phyloP scores from a whole-genome alignment of 768 basidiomycete species.

The Boletus reticuloceps region DNA sequence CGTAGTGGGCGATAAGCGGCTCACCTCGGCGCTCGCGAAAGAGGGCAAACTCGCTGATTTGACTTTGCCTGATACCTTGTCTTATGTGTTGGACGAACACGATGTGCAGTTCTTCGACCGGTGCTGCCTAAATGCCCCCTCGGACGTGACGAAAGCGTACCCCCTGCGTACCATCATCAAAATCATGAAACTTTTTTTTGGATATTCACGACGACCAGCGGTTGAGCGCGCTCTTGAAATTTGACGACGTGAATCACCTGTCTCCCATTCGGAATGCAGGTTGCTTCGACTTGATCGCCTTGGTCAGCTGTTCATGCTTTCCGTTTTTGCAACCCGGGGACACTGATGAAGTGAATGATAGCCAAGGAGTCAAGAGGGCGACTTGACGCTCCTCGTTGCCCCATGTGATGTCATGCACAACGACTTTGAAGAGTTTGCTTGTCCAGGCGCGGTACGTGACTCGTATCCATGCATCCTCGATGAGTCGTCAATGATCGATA shows the following conservation, averaged over 20 bases:
- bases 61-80: neutral
- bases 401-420: neutral
- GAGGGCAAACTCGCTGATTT: neutral
- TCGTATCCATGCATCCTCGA: neutral
- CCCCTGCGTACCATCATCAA: conserved; percentile 1
- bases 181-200: neutral
- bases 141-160: neutral
- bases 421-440: conserved; percentile 4
- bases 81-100: neutral
- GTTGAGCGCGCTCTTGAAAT: neutral
- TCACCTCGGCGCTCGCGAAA: neutral
- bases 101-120: too few relatives aligned
- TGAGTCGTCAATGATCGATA: neutral
- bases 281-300: conserved; percentile 6
- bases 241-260: conserved; percentile 7
- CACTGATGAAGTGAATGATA: neutral
- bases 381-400: neutral
- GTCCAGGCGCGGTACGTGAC: neutral
- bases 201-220: neutral
- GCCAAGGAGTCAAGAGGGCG: neutral
- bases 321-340: neutral
- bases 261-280: neutral
- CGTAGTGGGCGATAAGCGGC: neutral
- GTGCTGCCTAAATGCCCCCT: too few relatives aligned
- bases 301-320: neutral